Conservation (phyloP, 352 stramenopile species). For the Globisporangium echinulatum region DNA sequence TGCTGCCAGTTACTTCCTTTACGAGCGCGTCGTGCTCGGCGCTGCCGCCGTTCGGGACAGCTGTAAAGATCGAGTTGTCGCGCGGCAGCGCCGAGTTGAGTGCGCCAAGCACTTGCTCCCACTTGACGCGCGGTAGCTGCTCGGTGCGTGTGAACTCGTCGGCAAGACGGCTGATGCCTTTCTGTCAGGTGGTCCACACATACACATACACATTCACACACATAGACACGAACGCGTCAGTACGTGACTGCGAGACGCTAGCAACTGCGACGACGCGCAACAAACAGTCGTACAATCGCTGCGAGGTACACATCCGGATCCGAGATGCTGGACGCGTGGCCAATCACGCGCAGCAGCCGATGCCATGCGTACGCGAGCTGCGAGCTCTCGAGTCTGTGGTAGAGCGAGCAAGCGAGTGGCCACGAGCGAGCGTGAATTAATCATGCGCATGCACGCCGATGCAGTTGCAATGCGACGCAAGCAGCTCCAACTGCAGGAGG, state of each 20-base stretch:
- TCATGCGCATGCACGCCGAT: too few relatives aligned
- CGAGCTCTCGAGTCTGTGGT: slow-evolving; percentile 43
- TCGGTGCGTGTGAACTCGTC: slow-evolving; percentile 71
- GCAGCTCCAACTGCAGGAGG: too few relatives aligned
- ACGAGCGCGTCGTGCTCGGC: slow-evolving; percentile 15
- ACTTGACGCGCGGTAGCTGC: slow-evolving; percentile 62
- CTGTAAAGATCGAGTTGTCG: slow-evolving; percentile 37
- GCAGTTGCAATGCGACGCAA: too few relatives aligned
- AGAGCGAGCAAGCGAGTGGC: too few relatives aligned
- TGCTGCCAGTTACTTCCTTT: slow-evolving; percentile 18
- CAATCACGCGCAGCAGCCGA: slow-evolving; percentile 72
- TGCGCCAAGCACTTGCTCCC: slow-evolving; percentile 62
- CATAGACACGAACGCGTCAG: too few relatives aligned
- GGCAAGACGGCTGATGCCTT: slow-evolving; percentile 70
- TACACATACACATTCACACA: too few relatives aligned
- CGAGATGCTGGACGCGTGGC: slow-evolving; percentile 72
- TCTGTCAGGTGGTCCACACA: slow-evolving; percentile 21
- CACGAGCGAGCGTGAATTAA: not conserved
- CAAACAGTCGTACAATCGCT: slow-evolving; percentile 37
- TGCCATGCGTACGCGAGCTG: slow-evolving; percentile 83
- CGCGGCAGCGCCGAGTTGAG: slow-evolving; percentile 44
- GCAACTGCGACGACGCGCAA: too few relatives aligned
- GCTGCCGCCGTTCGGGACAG: slow-evolving; percentile 30
- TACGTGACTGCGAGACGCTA: not conserved
- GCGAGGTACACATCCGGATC: slow-evolving; percentile 82